phyloP scores from a whole-genome alignment of 345 rosid genomes.

The Arabis hirsuta region DNA sequence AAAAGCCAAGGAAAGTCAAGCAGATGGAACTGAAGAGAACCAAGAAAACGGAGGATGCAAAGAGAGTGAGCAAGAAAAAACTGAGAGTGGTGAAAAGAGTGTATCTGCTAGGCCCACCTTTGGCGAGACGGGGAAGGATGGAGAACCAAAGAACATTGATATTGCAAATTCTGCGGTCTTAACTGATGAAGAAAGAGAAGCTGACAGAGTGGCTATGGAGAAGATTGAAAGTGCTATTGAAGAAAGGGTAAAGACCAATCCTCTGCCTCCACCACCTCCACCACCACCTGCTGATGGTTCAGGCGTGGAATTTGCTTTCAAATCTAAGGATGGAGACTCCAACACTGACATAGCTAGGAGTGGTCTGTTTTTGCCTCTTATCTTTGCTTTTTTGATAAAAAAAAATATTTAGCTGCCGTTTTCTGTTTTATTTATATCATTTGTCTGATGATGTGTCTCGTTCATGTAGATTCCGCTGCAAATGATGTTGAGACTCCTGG shows the following conservation, averaged over 20 bases:
- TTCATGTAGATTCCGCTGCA: slow-evolving; percentile 58
- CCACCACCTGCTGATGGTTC: slow-evolving; percentile 55
- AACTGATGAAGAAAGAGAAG: slow-evolving; percentile 83
- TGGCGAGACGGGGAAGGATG: slow-evolving; percentile 56
- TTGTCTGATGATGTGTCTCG: slow-evolving; percentile 15
- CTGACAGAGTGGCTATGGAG: slow-evolving; percentile 71
- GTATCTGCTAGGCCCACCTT: slow-evolving; percentile 37
- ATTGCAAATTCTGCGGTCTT: slow-evolving; percentile 70
- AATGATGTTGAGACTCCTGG: slow-evolving; percentile 71
- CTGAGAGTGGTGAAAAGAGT: slow-evolving; percentile 45
- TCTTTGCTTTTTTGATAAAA: not conserved
- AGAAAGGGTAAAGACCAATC: slow-evolving; percentile 83
- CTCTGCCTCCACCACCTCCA: slow-evolving; percentile 92
- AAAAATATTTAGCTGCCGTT: not conserved
- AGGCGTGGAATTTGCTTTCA: slow-evolving; percentile 60
- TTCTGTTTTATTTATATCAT: not conserved
- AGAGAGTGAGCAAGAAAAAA: slow-evolving; percentile 51
- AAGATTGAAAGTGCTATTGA: slow-evolving; percentile 72
- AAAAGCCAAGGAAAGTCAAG: slow-evolving; percentile 62
- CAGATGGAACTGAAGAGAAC: slow-evolving; percentile 48
- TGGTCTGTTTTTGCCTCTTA: slow-evolving; percentile 51
- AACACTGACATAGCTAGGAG: slow-evolving; percentile 53
- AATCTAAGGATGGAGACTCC: slow-evolving; percentile 70
- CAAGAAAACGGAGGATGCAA: slow-evolving; percentile 1
- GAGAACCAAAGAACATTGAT: slow-evolving; percentile 55